Evolutionary conservation across 1,284 basidiomycete species (phyloP).

Genomic region (Dichomitus squalens): DNA sequence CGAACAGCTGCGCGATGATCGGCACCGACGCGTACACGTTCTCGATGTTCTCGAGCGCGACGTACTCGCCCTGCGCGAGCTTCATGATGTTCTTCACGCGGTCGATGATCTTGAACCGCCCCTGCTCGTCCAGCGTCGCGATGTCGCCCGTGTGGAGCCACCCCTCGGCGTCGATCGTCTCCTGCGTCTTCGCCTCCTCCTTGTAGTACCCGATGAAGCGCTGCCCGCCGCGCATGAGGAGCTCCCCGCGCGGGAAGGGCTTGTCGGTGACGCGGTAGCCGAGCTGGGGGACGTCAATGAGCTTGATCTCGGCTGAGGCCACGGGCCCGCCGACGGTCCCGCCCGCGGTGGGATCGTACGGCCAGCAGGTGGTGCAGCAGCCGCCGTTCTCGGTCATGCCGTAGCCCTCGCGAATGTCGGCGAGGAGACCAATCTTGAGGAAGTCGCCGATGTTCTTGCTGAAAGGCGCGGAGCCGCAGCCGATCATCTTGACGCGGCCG

Average conservation of each 20-base stretch:
- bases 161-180: slow-evolving; percentile 72
- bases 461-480: slow-evolving; percentile 86
- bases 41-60: slow-evolving; percentile 95
- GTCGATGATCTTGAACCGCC: slow-evolving; percentile 91
- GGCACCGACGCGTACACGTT: slow-evolving; percentile 77
- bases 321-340: slow-evolving; percentile 84
- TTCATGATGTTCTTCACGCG: slow-evolving; percentile 99
- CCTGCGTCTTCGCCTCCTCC: slow-evolving; percentile 73
- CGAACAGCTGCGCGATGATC: slow-evolving; percentile 74
- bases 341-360: slow-evolving; percentile 59
- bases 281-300: slow-evolving; percentile 89
- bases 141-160: slow-evolving; percentile 96
- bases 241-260: slow-evolving; percentile 91
- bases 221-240: slow-evolving; percentile 72
- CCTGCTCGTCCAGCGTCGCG: slow-evolving; percentile 77
- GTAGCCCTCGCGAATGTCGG: slow-evolving; percentile 81
- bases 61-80: slow-evolving; percentile 95
- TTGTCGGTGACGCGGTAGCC: slow-evolving; percentile 87
- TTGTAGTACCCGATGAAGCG: slow-evolving; percentile 75
- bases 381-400: slow-evolving; percentile 82
- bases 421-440: slow-evolving; percentile 75
- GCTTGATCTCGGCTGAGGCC: slow-evolving; percentile 77
- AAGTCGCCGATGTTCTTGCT: slow-evolving; percentile 82
- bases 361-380: slow-evolving; percentile 53
- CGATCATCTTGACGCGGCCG: slow-evolving; percentile 68